phyloP scores from a whole-genome alignment of 371 early-diverging fungal genomes.

The Mucor irregularis region DNA sequence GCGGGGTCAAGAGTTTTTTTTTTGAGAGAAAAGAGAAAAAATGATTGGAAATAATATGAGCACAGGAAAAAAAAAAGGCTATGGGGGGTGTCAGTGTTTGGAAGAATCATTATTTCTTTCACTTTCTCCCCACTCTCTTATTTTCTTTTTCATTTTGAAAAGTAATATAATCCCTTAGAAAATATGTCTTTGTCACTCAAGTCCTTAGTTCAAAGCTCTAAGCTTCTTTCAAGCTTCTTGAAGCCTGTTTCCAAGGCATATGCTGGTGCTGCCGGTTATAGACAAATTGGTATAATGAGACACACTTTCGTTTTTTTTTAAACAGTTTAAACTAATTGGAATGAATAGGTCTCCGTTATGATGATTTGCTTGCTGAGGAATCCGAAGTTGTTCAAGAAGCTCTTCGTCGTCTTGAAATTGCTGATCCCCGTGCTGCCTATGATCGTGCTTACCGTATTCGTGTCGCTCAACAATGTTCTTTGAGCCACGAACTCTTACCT shows the following conservation, averaged over 20 bases:
- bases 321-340: not conserved
- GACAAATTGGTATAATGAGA: constrained; percentile 65
- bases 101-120: not conserved
- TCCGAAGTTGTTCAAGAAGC: constrained; percentile 84
- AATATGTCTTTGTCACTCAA: constrained; percentile 48
- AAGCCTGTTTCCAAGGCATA: constrained; percentile 73
- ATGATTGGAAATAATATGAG: not conserved
- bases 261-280: constrained; percentile 78
- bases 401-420: constrained; percentile 78
- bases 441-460: constrained; percentile 85
- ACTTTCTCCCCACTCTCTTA: not conserved
- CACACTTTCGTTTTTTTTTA: no score
- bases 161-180: not conserved
- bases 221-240: constrained; percentile 63
- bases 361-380: constrained; percentile 92
- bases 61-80: no score
- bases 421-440: constrained; percentile 61
- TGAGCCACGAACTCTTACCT: constrained; percentile 73
- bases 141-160: not conserved
- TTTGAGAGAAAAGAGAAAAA: not conserved
- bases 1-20: not conserved
- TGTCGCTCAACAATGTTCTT: constrained; percentile 78
- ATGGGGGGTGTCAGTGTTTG: not conserved
- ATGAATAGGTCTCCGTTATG: constrained; percentile 80
- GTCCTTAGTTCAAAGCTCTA: constrained; percentile 60